These are phyloP conservation scores for Beauveria australis DNA, from an alignment of 2,329 filamentous ascomycete species.

Conservation along the genomic window DNA sequence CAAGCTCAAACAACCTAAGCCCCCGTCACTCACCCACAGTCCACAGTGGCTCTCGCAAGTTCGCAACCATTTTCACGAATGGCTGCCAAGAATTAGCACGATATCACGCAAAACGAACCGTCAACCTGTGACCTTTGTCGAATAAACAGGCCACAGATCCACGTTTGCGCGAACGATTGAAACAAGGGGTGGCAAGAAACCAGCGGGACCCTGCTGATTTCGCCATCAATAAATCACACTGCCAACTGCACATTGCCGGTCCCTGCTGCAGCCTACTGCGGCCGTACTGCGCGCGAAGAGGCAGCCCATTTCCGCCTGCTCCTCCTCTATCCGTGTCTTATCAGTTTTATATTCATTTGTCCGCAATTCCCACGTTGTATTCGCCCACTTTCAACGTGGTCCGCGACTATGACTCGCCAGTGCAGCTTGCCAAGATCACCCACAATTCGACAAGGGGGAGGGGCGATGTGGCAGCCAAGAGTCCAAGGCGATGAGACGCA, in stretches of 20 bases:
- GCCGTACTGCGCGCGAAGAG: background rate
- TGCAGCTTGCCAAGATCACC: background rate
- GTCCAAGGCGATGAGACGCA: background rate
- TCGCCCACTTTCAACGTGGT: background rate
- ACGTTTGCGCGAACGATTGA: background rate
- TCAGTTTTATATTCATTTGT: background rate
- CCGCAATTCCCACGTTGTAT: background rate
- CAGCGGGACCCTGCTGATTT: background rate
- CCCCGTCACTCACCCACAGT: too few species aligned
- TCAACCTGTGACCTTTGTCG: background rate
- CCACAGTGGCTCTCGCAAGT: background rate
- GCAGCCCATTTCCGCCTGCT: background rate
- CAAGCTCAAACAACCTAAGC: too few species aligned
- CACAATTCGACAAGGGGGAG: background rate
- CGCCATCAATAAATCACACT: background rate
- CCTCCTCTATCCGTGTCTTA: background rate
- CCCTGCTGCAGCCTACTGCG: background rate
- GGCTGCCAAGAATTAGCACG: conserved; percentile 2
- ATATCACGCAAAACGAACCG: background rate
- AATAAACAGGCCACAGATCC: background rate
- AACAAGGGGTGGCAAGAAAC: background rate
- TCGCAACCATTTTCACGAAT: background rate
- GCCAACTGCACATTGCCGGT: background rate
- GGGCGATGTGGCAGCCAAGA: background rate
- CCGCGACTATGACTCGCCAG: background rate